Conservation (phyloP, 805 yeast species). For the Nakazawaea pomicola region DNA sequence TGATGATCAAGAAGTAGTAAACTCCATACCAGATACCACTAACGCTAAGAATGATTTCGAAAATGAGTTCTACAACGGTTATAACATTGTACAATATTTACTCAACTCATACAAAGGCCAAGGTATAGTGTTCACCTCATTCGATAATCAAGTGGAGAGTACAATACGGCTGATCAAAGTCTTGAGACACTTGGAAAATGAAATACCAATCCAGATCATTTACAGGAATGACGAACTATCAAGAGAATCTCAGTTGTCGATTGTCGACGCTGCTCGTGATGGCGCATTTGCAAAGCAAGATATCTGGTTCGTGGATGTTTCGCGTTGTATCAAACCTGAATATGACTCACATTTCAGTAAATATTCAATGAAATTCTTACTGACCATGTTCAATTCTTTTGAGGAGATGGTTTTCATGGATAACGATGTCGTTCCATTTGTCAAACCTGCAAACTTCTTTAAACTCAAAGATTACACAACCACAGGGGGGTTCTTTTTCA, state of each 20-base stretch:
- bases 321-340: slow-evolving; percentile 1
- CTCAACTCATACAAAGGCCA: background rate
- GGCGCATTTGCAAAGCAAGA: slow-evolving; percentile 15
- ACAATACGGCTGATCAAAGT: slow-evolving; percentile 16
- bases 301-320: slow-evolving; percentile 18
- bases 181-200: slow-evolving; percentile 17
- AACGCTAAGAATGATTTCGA: slow-evolving; percentile 15
- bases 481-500: slow-evolving; percentile 40
- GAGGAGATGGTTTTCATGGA: slow-evolving; percentile 34
- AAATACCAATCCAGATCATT: slow-evolving; percentile 20
- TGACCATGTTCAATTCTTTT: slow-evolving; percentile 32
- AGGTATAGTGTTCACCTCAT: slow-evolving; percentile 52
- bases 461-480: slow-evolving; percentile 28
- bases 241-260: slow-evolving; percentile 19
- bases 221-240: slow-evolving; percentile 23
- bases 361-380: slow-evolving; percentile 32
- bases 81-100: background rate
- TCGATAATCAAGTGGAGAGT: slow-evolving; percentile 33
- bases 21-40: background rate
- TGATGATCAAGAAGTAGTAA: slow-evolving; percentile 19
- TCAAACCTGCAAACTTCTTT: slow-evolving; percentile 31
- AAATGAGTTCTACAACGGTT: slow-evolving; percentile 1
- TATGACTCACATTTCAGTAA: slow-evolving; percentile 21
- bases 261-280: slow-evolving; percentile 21
- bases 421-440: slow-evolving; percentile 38